Conservation (phyloP, 805 yeast species). For the Cyberlindnera sargentensis region DNA sequence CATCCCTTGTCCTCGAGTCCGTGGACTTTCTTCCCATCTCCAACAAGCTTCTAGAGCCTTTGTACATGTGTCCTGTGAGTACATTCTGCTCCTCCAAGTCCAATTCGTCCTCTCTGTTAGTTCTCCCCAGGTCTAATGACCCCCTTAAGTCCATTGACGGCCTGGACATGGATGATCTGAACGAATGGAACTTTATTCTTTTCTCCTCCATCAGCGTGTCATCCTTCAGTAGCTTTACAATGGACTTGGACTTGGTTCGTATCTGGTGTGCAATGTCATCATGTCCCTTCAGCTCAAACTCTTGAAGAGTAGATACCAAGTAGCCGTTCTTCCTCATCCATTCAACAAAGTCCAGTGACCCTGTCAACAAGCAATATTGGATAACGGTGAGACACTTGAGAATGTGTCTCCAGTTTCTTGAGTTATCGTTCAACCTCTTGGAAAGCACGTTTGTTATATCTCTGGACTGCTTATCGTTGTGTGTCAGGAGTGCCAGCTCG, state of each 20-base stretch:
- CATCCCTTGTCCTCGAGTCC: too few species aligned
- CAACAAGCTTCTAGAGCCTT: too few species aligned
- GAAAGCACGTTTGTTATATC: constrained; percentile 34
- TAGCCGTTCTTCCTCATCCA: constrained; percentile 41
- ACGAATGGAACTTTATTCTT: constrained; percentile 33
- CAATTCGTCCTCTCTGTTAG: too few species aligned
- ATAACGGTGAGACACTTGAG: constrained; percentile 48
- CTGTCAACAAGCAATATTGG: constrained; percentile 44
- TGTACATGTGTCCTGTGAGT: too few species aligned
- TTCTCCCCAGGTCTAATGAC: constrained; percentile 17
- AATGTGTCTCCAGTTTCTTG: constrained; percentile 31
- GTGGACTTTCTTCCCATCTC: background rate
- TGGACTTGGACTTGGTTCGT: constrained; percentile 30
- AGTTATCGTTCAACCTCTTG: constrained; percentile 31
- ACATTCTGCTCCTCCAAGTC: too few species aligned
- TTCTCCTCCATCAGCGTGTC: constrained; percentile 31
- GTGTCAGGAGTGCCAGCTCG: constrained; percentile 42
- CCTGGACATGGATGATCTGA: constrained; percentile 35
- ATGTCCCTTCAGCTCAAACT: constrained; percentile 23
- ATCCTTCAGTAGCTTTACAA: constrained; percentile 26
- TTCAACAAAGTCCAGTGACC: constrained; percentile 40
- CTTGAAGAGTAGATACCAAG: constrained; percentile 22
- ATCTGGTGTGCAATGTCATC: constrained; percentile 29
- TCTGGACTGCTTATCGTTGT: constrained; percentile 30
- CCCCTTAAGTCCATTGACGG: constrained; percentile 30